These are phyloP conservation scores for Podaxis rugospora DNA, from an alignment of 768 basidiomycete genomes.

Conservation along the genomic window DNA sequence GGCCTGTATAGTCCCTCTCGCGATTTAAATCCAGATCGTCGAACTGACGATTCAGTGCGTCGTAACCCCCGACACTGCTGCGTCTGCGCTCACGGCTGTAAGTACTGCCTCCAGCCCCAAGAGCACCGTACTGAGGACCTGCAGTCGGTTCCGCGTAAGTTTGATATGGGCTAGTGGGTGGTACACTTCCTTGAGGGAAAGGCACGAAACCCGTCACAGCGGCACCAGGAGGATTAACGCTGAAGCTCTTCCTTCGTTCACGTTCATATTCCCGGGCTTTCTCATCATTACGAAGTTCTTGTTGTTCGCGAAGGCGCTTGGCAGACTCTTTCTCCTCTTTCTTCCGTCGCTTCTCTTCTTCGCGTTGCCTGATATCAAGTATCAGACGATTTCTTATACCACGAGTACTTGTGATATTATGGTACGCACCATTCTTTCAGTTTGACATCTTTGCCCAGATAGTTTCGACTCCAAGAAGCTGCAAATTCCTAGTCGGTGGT, in stretches of 20 bases:
- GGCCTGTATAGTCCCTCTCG: slow-evolving; percentile 27
- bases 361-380: slow-evolving; percentile 35
- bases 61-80: slow-evolving; percentile 24
- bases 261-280: slow-evolving; percentile 55
- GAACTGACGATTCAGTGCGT: slow-evolving; percentile 38
- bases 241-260: slow-evolving; percentile 56
- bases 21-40: slow-evolving; percentile 36
- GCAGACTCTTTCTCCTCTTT: slow-evolving; percentile 42
- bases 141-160: slow-evolving; percentile 15
- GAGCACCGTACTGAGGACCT: slow-evolving; percentile 15
- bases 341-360: slow-evolving; percentile 39
- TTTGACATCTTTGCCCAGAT: slow-evolving; percentile 35
- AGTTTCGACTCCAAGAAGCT: slow-evolving; percentile 43
- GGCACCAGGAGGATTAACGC: slow-evolving; percentile 30
- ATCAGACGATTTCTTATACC: background rate
- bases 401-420: background rate
- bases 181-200: slow-evolving; percentile 24
- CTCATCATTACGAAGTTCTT: slow-evolving; percentile 42
- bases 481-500: slow-evolving; percentile 7
- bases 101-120: slow-evolving; percentile 14
- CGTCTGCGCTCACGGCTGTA: slow-evolving; percentile 29
- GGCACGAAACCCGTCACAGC: slow-evolving; percentile 17
- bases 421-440: background rate
- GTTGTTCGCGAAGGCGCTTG: slow-evolving; percentile 48
- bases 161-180: slow-evolving; percentile 21